A percentile compares a stretch with the other conserved stretches of the same genome.
Evolutionary conservation across 2,329 filamentous ascomycete species (phyloP).

Genomic region (Aspergillus unguis): DNA sequence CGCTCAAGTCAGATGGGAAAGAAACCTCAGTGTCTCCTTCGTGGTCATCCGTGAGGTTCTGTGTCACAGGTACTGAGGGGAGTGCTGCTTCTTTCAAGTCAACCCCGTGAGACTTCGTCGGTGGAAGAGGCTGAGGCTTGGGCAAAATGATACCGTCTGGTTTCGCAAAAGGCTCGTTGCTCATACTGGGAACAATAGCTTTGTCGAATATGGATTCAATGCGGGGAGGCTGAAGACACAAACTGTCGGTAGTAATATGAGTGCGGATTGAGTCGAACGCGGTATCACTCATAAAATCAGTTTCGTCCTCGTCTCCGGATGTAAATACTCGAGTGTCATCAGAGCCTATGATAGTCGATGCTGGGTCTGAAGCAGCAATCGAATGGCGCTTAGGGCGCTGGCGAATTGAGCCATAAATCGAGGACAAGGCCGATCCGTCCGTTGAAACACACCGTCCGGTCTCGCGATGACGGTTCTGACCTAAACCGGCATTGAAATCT

Average conservation of each 20-base stretch:
- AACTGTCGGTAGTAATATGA: constrained; percentile 53
- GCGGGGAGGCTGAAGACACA: constrained; percentile 53
- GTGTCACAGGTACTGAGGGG: constrained; percentile 12
- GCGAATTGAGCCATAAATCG: constrained; percentile 29
- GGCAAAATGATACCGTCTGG: constrained; percentile 50
- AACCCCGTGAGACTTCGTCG: constrained; percentile 20
- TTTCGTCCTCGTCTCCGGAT: constrained; percentile 60
- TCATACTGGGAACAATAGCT: constrained; percentile 38
- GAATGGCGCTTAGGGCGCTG: constrained; percentile 52
- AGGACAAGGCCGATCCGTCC: constrained; percentile 28
- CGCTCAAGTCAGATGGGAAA: constrained; percentile 23
- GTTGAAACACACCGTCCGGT: constrained; percentile 22
- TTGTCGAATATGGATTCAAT: constrained; percentile 65
- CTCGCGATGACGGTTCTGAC: constrained; percentile 12
- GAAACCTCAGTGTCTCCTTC: constrained; percentile 20
- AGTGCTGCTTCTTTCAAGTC: constrained; percentile 21
- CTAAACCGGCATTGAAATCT: constrained; percentile 24
- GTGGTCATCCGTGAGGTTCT: constrained; percentile 11
- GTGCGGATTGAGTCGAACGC: constrained; percentile 63
- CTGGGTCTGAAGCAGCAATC: constrained; percentile 56
- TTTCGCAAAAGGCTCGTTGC: constrained; percentile 43
- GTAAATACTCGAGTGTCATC: constrained; percentile 58
- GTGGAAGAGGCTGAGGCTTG: constrained; percentile 39
- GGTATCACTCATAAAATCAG: constrained; percentile 60
- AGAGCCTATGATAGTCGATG: constrained; percentile 59